These are phyloP conservation scores for Daldinia concentrica DNA, from an alignment of 495 filamentous ascomycete genomes.

Conservation along the genomic window DNA sequence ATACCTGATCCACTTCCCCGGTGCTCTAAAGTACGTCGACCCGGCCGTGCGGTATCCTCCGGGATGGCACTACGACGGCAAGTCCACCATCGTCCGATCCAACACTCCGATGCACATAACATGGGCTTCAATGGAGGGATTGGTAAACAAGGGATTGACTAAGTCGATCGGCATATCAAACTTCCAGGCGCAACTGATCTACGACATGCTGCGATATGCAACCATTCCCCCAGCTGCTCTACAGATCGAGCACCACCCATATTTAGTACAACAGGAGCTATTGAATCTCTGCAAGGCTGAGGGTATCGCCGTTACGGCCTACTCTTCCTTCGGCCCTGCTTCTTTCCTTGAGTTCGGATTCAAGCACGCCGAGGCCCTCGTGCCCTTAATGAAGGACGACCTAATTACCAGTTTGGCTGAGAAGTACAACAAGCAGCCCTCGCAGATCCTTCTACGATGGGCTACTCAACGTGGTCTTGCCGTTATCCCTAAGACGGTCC, in stretches of 20 bases:
- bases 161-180: constrained; percentile 89
- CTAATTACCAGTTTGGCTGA: constrained; percentile 70
- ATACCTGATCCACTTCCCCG: constrained; percentile 84
- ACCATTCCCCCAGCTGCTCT: constrained; percentile 80
- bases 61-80: constrained; percentile 74
- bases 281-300: constrained; percentile 75
- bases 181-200: constrained; percentile 83
- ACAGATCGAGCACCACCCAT: constrained; percentile 99
- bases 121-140: constrained; percentile 85
- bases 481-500: constrained; percentile 90
- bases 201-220: constrained; percentile 88
- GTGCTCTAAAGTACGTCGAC: constrained; percentile 81
- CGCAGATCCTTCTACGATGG: constrained; percentile 91
- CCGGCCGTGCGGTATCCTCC: constrained; percentile 81
- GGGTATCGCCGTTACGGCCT: constrained; percentile 84
- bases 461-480: constrained; percentile 91
- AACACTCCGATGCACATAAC: constrained; percentile 84
- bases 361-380: constrained; percentile 71
- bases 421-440: constrained; percentile 77
- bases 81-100: constrained; percentile 62
- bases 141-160: constrained; percentile 74
- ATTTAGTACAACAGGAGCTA: constrained; percentile 82
- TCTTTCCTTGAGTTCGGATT: constrained; percentile 85
- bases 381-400: constrained; percentile 74
- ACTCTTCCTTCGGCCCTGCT: constrained; percentile 89